A percentile compares a stretch with the other conserved stretches of the same genome.
These are phyloP conservation scores for Rhodotorula glutinis DNA, from an alignment of 1,284 basidiomycete species.

Conservation along the genomic window DNA sequence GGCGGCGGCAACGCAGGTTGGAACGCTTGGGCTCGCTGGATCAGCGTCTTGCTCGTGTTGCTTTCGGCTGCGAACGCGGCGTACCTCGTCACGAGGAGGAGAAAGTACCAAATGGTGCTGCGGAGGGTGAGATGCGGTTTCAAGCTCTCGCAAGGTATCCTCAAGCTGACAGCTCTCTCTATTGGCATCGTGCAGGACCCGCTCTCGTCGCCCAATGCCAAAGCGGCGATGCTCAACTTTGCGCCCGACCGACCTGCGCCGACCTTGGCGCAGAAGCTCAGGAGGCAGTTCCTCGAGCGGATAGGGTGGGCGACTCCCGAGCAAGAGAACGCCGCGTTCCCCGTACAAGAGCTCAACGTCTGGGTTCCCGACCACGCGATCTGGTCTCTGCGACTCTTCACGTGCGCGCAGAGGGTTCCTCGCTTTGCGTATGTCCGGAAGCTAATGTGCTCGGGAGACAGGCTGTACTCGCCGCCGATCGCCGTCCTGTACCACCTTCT, in stretches of 20 bases:
- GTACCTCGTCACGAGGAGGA: slow-evolving; percentile 44
- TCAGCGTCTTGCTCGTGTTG: slow-evolving; percentile 55
- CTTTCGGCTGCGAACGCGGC: slow-evolving; percentile 44
- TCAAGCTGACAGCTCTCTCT: neutral
- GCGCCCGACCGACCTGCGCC: neutral
- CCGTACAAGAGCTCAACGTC: slow-evolving; percentile 39
- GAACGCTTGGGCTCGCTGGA: slow-evolving; percentile 54
- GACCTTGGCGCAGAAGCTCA: neutral
- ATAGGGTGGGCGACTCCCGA: neutral
- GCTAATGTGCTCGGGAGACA: neutral
- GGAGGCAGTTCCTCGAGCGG: neutral
- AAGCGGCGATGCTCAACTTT: slow-evolving; percentile 27
- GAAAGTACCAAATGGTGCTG: slow-evolving; percentile 46
- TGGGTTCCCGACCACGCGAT: slow-evolving; percentile 40
- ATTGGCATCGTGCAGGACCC: slow-evolving; percentile 30
- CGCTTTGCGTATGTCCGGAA: neutral
- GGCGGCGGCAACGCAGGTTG: slow-evolving; percentile 3
- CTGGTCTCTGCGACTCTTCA: slow-evolving; percentile 39
- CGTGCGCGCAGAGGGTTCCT: slow-evolving; percentile 12
- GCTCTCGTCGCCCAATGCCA: slow-evolving; percentile 37
- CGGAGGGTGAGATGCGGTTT: slow-evolving; percentile 44
- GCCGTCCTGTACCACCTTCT: slow-evolving; percentile 40
- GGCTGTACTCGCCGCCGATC: slow-evolving; percentile 40
- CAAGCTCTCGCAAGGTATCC: no score
- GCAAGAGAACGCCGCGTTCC: slow-evolving; percentile 19